Conservation (phyloP, 306 rosid genomes). For the Cucurbita argyrosperma region DNA sequence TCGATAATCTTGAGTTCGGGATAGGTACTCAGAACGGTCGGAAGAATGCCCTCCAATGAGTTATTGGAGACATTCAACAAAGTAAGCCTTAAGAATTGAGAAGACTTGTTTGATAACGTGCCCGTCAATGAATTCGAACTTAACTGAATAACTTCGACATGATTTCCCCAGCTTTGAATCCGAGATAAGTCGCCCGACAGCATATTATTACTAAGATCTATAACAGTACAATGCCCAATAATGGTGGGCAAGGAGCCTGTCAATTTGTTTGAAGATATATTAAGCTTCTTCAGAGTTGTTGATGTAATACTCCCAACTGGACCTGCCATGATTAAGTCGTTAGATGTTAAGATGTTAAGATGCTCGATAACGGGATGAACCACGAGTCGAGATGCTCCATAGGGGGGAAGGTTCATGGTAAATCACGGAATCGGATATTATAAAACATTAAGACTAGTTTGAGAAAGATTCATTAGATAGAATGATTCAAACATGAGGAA, state of each 20-base stretch:
- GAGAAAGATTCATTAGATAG: background rate
- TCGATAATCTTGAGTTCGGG: slow-evolving; percentile 52
- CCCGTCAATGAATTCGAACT: slow-evolving; percentile 52
- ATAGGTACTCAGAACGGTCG: slow-evolving; percentile 44
- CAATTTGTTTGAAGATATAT: slow-evolving; percentile 57
- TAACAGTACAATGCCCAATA: slow-evolving; percentile 41
- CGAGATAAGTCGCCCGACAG: slow-evolving; percentile 47
- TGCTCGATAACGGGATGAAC: background rate
- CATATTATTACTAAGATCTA: slow-evolving; percentile 63
- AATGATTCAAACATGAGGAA: background rate
- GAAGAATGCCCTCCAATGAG: slow-evolving; percentile 51
- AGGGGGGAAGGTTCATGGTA: background rate
- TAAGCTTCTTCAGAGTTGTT: slow-evolving; percentile 51
- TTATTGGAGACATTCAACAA: slow-evolving; percentile 43
- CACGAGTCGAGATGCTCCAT: background rate
- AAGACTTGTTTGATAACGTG: slow-evolving; percentile 33
- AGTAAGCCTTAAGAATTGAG: slow-evolving; percentile 50
- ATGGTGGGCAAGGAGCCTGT: slow-evolving; percentile 57
- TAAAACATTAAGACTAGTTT: background rate
- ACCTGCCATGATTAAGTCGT: slow-evolving; percentile 34
- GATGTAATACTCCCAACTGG: slow-evolving; percentile 57
- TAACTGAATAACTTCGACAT: slow-evolving; percentile 54
- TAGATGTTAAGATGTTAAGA: background rate
- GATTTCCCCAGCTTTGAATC: slow-evolving; percentile 62
- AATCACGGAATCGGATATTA: background rate